These are phyloP conservation scores for Mikania micrantha DNA, from an alignment of 129 eudicot genomes.

Conservation along the genomic window DNA sequence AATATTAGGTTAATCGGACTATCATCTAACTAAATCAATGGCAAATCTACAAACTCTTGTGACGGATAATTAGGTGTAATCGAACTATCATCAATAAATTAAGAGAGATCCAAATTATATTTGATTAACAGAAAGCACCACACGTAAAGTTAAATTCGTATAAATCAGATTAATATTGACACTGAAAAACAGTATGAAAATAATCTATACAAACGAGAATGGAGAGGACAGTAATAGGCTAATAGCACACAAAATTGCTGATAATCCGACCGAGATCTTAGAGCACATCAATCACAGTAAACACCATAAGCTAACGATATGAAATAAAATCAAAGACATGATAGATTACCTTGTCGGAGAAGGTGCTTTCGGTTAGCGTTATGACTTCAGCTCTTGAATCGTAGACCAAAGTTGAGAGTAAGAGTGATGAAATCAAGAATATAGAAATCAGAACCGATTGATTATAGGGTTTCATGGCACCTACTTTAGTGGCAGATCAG, in stretches of 20 bases:
- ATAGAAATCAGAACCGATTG: conserved; percentile 10
- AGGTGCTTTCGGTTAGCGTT: conserved; percentile 55
- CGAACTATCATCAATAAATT: neutral
- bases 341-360: conserved; percentile 59
- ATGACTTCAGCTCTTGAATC: conserved; percentile 64
- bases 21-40: conserved; percentile 2
- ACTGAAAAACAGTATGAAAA: neutral
- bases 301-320: neutral
- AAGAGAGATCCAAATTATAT: neutral
- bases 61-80: too few species aligned
- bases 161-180: neutral
- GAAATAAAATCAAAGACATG: neutral
- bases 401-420: conserved; percentile 27
- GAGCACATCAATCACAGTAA: neutral
- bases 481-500: conserved; percentile 4
- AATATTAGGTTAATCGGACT: neutral
- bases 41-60: too few species aligned
- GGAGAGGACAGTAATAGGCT: conserved; percentile 10
- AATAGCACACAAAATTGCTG: neutral
- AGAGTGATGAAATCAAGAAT: conserved; percentile 22
- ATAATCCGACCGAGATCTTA: conserved; percentile 16
- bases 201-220: neutral
- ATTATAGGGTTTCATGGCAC: conserved; percentile 37
- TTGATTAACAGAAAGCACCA: neutral
- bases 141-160: neutral